Conservation (phyloP, 2,329 filamentous ascomycete species). For the Colletotrichum nymphaeae region DNA sequence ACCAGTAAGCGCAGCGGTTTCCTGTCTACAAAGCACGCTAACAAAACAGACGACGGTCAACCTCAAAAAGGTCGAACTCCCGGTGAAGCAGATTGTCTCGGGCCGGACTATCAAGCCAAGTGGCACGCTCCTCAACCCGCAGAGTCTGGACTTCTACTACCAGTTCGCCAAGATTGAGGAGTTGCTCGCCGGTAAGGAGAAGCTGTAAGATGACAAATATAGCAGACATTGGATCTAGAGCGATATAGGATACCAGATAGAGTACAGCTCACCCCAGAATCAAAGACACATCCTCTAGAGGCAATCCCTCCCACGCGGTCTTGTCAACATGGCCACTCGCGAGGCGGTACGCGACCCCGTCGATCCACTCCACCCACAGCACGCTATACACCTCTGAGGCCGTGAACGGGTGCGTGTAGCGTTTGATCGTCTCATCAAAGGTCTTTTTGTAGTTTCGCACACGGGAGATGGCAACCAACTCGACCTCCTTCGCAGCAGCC, state of each 20-base stretch:
- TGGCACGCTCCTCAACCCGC: slow-evolving; percentile 81
- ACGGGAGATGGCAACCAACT: background rate
- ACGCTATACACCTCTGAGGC: background rate
- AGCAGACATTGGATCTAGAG: background rate
- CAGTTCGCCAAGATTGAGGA: slow-evolving; percentile 80
- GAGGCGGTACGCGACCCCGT: background rate
- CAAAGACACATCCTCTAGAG: background rate
- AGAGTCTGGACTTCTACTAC: slow-evolving; percentile 82
- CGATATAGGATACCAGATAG: background rate
- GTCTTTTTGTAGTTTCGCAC: background rate
- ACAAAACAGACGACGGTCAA: slow-evolving; percentile 79
- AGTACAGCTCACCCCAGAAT: background rate
- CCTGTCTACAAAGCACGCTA: slow-evolving; percentile 22
- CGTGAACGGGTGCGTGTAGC: background rate
- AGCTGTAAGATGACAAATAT: slow-evolving; percentile 50
- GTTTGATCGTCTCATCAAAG: background rate
- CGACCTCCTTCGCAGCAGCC: background rate
- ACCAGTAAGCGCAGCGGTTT: slow-evolving; percentile 66
- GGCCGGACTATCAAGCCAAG: slow-evolving; percentile 80
- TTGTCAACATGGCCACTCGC: background rate
- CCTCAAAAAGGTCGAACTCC: slow-evolving; percentile 86
- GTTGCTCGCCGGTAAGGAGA: slow-evolving; percentile 58
- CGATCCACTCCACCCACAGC: background rate
- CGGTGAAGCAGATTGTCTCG: slow-evolving; percentile 86
- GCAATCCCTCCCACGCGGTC: background rate